Percentiles rank a stretch among this genome's conserved stretches.
Evolutionary conservation across 768 basidiomycete genomes (phyloP).

Genomic region (Phaeotremella fagi): DNA sequence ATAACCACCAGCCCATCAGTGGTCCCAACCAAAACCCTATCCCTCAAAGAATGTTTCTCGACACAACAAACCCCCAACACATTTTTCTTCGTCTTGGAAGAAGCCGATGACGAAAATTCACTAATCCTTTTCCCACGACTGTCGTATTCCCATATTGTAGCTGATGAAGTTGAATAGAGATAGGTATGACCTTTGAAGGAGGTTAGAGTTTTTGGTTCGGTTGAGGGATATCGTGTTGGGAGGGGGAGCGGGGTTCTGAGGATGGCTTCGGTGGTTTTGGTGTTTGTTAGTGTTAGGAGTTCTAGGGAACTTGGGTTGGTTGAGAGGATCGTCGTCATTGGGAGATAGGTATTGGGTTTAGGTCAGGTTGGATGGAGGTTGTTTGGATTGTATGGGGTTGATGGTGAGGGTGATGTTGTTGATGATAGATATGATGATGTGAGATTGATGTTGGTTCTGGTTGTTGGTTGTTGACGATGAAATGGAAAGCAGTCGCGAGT

Average conservation of each 20-base stretch:
- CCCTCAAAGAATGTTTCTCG: background rate
- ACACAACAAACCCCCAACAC: background rate
- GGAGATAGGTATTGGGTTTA: too few species aligned
- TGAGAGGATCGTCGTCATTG: too few species aligned
- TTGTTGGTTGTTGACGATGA: too few species aligned
- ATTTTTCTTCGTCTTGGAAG: background rate
- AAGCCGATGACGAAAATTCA: constrained; percentile 5
- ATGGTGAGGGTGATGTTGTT: too few species aligned
- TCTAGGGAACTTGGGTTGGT: constrained; percentile 3
- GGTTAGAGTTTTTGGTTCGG: constrained; percentile 5
- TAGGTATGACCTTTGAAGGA: constrained; percentile 7
- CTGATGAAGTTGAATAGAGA: background rate
- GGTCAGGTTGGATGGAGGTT: too few species aligned
- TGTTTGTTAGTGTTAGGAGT: background rate
- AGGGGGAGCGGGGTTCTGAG: constrained; percentile 7
- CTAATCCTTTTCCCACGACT: constrained; percentile 9
- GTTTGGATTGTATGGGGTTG: too few species aligned
- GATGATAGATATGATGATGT: too few species aligned
- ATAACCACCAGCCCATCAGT: constrained; percentile 8
- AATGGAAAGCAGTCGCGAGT: too few species aligned
- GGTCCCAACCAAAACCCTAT: constrained; percentile 4
- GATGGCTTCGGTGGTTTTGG: background rate
- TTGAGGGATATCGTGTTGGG: constrained; percentile 19
- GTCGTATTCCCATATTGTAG: constrained; percentile 28
- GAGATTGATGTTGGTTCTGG: too few species aligned